Conservation (phyloP, 208 protist genomes). For the Crithidia brevicula region DNA sequence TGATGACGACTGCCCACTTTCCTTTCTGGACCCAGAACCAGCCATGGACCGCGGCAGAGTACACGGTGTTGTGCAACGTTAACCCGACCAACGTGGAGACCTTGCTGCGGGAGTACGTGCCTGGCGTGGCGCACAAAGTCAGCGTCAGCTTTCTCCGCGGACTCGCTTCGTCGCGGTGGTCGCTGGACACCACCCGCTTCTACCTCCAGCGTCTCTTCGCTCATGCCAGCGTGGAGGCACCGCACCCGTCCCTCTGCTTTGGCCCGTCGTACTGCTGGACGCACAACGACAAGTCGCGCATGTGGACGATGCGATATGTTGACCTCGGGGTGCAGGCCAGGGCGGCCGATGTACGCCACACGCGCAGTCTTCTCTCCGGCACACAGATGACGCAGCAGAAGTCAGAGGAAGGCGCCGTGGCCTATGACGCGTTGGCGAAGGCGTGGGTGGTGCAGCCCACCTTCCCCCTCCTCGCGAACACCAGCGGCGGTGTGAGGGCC, state of each 20-base stretch:
- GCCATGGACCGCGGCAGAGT: constrained; percentile 81
- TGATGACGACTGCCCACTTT: background rate
- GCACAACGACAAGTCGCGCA: constrained; percentile 55
- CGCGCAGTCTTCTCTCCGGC: constrained; percentile 47
- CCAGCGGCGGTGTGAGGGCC: background rate
- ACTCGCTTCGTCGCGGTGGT: constrained; percentile 1
- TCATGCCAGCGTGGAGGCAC: constrained; percentile 30
- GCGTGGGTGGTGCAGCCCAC: constrained; percentile 28
- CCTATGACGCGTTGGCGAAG: constrained; percentile 25
- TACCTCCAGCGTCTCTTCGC: constrained; percentile 19
- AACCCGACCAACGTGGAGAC: constrained; percentile 37
- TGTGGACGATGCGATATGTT: constrained; percentile 83
- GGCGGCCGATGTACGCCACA: constrained; percentile 48
- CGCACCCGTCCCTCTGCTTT: constrained; percentile 69
- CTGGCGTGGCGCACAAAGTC: constrained; percentile 31
- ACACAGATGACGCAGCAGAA: constrained; percentile 18
- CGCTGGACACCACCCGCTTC: background rate
- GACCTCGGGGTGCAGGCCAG: constrained; percentile 61
- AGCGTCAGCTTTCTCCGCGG: background rate
- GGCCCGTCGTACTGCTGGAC: constrained; percentile 79
- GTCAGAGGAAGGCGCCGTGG: constrained; percentile 13
- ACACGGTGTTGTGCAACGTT: constrained; percentile 71
- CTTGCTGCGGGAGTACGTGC: constrained; percentile 59
- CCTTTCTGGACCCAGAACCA: constrained; percentile 39
- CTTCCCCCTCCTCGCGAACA: constrained; percentile 13